Percentiles rank a stretch among this genome's conserved stretches.
phyloP scores from a whole-genome alignment of 2,329 filamentous ascomycete genomes.

The Peltaster fructicola region DNA sequence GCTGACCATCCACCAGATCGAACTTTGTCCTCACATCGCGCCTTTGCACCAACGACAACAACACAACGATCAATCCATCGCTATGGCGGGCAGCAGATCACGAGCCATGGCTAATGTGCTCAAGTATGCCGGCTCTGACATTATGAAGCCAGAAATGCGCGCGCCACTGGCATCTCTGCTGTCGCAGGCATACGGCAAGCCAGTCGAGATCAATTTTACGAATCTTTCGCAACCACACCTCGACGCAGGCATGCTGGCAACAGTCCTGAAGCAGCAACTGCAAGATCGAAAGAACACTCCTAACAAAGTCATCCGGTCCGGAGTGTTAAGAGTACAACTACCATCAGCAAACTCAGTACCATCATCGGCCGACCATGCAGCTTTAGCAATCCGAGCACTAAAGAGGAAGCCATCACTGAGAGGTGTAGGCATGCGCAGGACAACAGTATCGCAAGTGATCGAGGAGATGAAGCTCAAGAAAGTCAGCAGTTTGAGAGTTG shows the following conservation, averaged over 20 bases:
- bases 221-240: conserved; percentile 13
- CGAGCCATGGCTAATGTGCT: conserved; percentile 1
- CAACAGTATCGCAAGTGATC: conserved; percentile 9
- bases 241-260: conserved; percentile 16
- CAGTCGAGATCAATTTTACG: conserved; percentile 14
- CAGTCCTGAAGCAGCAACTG: conserved; percentile 13
- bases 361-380: conserved; percentile 8
- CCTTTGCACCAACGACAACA: too few relatives aligned
- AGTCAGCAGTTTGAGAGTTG: conserved; percentile 13
- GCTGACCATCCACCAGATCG: too few relatives aligned
- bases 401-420: conserved; percentile 5
- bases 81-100: too few relatives aligned
- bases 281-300: conserved; percentile 13
- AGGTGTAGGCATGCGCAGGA: conserved; percentile 9
- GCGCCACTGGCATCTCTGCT: conserved; percentile 10
- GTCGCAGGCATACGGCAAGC: conserved; percentile 13
- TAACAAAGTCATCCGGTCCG: conserved; percentile 15
- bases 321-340: conserved; percentile 15
- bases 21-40: too few relatives aligned
- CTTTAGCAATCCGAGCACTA: conserved; percentile 5
- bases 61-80: too few relatives aligned
- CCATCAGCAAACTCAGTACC: conserved; percentile 9
- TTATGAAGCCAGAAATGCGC: too few relatives aligned
- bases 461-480: conserved; percentile 12
- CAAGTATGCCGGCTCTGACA: too few relatives aligned